Base-by-base conservation (phyloP, 306 rosid genomes). In the Vachellia collinsii region DNA sequence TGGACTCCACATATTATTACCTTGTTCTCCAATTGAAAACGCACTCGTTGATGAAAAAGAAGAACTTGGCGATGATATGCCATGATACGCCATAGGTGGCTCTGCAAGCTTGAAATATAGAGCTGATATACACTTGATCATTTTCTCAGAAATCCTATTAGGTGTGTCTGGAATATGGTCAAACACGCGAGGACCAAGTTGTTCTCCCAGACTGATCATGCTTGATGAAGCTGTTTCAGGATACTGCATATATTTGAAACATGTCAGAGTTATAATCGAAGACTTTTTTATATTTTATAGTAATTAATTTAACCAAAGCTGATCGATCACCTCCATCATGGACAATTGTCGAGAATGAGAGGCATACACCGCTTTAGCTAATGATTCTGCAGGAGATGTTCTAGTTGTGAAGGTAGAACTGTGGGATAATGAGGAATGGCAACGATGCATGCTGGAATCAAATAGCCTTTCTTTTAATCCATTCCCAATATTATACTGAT, bases 281-380 rank as follows among this genome's bases (percentile, higher is more conserved):
- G 10, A 1, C 37, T 23, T 59, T 58, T 58, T 1, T 8, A 5
- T 8, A 59, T 58, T 22, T 3, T 61, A 11, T 2, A 61, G 5
- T 64, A 64, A 23, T 61, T 29, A 29, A 29, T 62, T 11, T 25
- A 29, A 64, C 11, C 65, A 73, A 81, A 23, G 19, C 17, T 44
- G 70, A 76, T 19, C 47, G 72, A 78, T 29, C 88, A 95, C 99
- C 97, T 92, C 97, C 85, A 81, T 72, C 93, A 86, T 90, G 84
- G 96, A 87, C 89, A 90, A 83, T n/a, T 97, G 98, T 74, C 90
- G 97, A 56, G 98, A 95, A 74, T 91, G 98, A 75, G 88, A 90
- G 36, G 91, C 82, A 41, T 90, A 91, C 39, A 90, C 76, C 72
- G 93, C 87, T 79, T 89, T 90, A 1, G 75, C 79, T 38, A 71